A percentile compares a stretch with the other conserved stretches of the same genome.
Evolutionary conservation across 768 basidiomycete species (phyloP).

Genomic region (Russula emetica): DNA sequence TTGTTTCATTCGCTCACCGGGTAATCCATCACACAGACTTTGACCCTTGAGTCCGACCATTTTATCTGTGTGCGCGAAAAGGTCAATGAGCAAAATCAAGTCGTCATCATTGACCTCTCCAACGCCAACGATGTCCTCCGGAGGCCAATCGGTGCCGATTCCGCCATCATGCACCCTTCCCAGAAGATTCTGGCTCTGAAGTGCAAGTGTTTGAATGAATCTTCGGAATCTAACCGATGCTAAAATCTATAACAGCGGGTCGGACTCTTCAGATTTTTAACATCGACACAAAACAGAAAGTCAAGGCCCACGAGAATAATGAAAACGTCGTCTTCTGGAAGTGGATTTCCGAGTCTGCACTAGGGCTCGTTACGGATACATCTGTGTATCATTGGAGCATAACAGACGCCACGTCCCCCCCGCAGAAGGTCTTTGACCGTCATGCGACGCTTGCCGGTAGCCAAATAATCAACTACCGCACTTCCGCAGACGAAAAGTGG

Average conservation of each 20-base stretch:
- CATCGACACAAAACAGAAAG: conserved; percentile 95
- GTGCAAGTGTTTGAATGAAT: conserved; percentile 45
- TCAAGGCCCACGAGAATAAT: conserved; percentile 89
- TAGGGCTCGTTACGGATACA: conserved; percentile 93
- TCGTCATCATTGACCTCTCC: conserved; percentile 96
- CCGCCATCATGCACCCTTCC: conserved; percentile 96
- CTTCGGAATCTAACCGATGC: background rate
- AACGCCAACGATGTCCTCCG: conserved; percentile 97
- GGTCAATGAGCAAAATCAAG: conserved; percentile 91
- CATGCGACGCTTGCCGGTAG: conserved; percentile 90
- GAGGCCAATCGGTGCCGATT: conserved; percentile 95
- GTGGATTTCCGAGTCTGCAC: conserved; percentile 87
- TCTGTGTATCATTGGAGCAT: conserved; percentile 92
- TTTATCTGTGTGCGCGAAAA: conserved; percentile 98
- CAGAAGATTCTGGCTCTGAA: conserved; percentile 96
- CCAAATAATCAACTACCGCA: conserved; percentile 98
- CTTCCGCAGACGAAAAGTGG: conserved; percentile 93
- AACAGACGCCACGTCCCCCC: conserved; percentile 65
- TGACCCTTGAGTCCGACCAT: conserved; percentile 96
- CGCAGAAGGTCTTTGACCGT: conserved; percentile 93
- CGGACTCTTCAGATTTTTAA: conserved; percentile 98
- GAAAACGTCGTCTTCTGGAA: conserved; percentile 99
- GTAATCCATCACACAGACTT: conserved; percentile 47
- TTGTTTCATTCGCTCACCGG: conserved; percentile 6
- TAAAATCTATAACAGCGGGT: conserved; percentile 51